A percentile compares a stretch with the other conserved stretches of the same genome.
These are phyloP conservation scores for Fraxinus paxiana DNA, from an alignment of 305 asterid species.

Conservation along the genomic window DNA sequence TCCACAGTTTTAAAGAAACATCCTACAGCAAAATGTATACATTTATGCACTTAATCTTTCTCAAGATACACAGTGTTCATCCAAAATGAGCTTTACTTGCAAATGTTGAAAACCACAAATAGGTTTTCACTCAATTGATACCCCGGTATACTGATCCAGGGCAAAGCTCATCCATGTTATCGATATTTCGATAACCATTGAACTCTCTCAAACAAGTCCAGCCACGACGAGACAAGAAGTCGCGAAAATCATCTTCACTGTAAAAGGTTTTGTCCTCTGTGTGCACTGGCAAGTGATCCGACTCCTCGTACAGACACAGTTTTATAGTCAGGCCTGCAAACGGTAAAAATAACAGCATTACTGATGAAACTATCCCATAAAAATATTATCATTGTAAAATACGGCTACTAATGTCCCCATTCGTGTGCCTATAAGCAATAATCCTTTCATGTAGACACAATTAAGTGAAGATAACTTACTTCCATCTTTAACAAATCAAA, in stretches of 20 bases:
- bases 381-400: neutral
- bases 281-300: conserved; percentile 57
- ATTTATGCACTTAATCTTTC: neutral
- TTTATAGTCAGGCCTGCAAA: conserved; percentile 65
- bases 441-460: neutral
- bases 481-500: neutral
- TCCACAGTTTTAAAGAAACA: neutral
- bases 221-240: conserved; percentile 57
- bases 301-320: conserved; percentile 58
- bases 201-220: conserved; percentile 72
- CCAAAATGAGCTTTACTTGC: neutral
- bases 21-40: neutral
- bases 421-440: neutral
- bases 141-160: conserved; percentile 71
- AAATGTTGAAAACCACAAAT: neutral
- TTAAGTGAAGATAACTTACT: neutral
- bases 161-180: conserved; percentile 63
- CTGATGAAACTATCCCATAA: neutral
- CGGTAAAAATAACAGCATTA: neutral
- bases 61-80: neutral
- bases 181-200: conserved; percentile 56
- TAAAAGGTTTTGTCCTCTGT: conserved; percentile 69
- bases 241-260: conserved; percentile 63
- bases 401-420: neutral
- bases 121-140: conserved; percentile 15